These are phyloP conservation scores for Tricholoma terreum DNA, from an alignment of 768 basidiomycete species.

Conservation along the genomic window DNA sequence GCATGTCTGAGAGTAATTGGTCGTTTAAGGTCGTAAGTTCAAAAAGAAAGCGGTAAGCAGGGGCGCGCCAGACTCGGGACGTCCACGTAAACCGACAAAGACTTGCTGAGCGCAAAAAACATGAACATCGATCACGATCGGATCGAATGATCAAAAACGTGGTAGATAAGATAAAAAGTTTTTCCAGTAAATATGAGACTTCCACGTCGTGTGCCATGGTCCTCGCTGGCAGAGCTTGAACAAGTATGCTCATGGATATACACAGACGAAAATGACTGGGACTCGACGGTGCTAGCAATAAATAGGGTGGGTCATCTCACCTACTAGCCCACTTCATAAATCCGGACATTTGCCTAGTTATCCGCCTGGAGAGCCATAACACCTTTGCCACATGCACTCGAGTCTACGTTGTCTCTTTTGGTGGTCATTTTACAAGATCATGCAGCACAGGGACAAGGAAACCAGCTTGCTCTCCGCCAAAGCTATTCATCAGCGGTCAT, in stretches of 20 bases:
- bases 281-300: constrained; percentile 56
- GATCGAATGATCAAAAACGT: constrained; percentile 3
- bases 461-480: constrained; percentile 60
- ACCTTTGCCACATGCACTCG: constrained; percentile 77
- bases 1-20: constrained; percentile 29
- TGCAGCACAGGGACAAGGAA: constrained; percentile 18
- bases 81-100: background rate
- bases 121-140: constrained; percentile 17
- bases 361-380: constrained; percentile 78
- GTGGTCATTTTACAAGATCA: constrained; percentile 57
- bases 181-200: constrained; percentile 54
- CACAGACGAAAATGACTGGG: constrained; percentile 54
- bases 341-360: constrained; percentile 40
- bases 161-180: constrained; percentile 17
- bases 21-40: constrained; percentile 15
- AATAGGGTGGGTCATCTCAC: constrained; percentile 51
- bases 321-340: background rate
- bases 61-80: constrained; percentile 14
- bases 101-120: constrained; percentile 1
- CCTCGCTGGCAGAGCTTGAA: constrained; percentile 64
- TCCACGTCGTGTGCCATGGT: constrained; percentile 82
- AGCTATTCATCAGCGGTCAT: constrained; percentile 80
- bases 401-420: constrained; percentile 65
- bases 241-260: constrained; percentile 77
- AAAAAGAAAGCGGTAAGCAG: background rate